Percentiles rank a stretch among this genome's conserved stretches.
These are phyloP conservation scores for Polyporus tsugae DNA, from an alignment of 1,284 basidiomycete species.

Conservation along the genomic window DNA sequence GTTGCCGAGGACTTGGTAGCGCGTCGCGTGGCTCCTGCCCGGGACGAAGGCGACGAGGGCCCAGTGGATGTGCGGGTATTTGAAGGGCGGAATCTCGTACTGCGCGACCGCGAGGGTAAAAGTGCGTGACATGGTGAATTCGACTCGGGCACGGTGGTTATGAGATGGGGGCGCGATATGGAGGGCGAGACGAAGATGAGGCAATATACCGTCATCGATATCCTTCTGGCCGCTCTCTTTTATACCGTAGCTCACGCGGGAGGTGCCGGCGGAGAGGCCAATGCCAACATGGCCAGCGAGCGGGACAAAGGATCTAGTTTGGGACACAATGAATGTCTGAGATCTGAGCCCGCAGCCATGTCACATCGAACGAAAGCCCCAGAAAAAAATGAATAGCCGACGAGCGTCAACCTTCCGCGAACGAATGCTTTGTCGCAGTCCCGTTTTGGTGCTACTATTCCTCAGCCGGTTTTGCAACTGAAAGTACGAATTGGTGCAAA, in stretches of 20 bases:
- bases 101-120: neutral
- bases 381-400: neutral
- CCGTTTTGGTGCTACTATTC: neutral
- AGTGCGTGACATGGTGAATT: neutral
- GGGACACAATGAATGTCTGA: neutral
- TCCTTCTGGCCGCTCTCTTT: neutral
- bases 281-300: neutral
- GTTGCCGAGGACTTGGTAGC: neutral
- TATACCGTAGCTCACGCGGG: neutral
- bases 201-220: too few species aligned
- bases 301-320: neutral
- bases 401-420: neutral
- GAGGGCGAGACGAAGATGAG: neutral
- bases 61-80: conserved; percentile 2
- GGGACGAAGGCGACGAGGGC: conserved; percentile 1
- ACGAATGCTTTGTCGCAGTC: neutral
- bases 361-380: neutral
- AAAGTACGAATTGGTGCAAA: neutral
- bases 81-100: neutral
- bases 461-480: too few species aligned
- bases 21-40: neutral
- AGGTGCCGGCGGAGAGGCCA: neutral
- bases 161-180: neutral
- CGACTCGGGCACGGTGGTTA: neutral
- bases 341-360: neutral